These are phyloP conservation scores for Cochliopodium minus DNA, from an alignment of 208 protist genomes.

Conservation along the genomic window DNA sequence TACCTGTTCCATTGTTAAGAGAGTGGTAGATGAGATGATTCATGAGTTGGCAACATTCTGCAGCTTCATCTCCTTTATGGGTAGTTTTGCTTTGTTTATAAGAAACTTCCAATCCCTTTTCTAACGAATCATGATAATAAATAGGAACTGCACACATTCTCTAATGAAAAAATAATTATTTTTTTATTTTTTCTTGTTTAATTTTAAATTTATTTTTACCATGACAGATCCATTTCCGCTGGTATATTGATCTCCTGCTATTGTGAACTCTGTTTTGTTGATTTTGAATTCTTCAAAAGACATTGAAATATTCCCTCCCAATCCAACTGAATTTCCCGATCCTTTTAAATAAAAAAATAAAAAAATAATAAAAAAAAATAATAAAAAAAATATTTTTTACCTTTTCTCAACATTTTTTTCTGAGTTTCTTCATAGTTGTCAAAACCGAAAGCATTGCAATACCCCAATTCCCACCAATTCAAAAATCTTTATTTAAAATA, in stretches of 20 bases:
- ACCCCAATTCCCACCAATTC: conserved; percentile 23
- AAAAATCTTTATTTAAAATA: conserved; percentile 10
- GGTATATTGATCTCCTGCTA: not conserved
- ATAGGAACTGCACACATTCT: not conserved
- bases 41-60: not conserved
- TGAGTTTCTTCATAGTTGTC: too few relatives aligned
- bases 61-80: not conserved
- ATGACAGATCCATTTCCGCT: not conserved
- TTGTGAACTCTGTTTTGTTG: not conserved
- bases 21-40: not conserved
- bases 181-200: too few relatives aligned
- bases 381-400: too few relatives aligned
- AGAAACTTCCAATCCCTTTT: not conserved
- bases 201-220: not conserved
- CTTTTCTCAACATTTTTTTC: too few relatives aligned
- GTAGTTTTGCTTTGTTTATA: not conserved
- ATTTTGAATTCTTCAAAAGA: not conserved
- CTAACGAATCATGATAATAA: not conserved
- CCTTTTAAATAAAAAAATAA: too few relatives aligned
- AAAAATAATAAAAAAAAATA: too few relatives aligned
- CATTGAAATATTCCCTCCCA: not conserved
- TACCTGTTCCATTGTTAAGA: not conserved
- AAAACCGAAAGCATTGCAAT: conserved; percentile 24
- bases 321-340: not conserved
- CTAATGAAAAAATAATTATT: too few relatives aligned